phyloP scores from a whole-genome alignment of 257 asterid species.

The Primulina tabacum region DNA sequence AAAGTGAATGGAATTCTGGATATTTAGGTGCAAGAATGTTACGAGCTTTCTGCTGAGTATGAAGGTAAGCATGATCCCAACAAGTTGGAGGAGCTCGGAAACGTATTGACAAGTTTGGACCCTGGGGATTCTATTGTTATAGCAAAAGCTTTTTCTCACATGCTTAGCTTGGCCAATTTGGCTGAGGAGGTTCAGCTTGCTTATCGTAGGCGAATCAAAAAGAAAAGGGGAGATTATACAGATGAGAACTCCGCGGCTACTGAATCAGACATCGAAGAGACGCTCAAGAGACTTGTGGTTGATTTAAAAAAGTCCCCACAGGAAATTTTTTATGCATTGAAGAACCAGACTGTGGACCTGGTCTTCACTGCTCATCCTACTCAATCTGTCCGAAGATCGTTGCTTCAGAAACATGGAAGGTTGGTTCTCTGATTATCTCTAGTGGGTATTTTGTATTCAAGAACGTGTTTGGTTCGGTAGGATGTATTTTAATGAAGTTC shows the following conservation, averaged over 20 bases:
- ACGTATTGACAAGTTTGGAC: constrained; percentile 48
- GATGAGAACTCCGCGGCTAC: constrained; percentile 63
- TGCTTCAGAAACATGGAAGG: constrained; percentile 67
- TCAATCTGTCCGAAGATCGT: constrained; percentile 52
- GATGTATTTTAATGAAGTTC: not conserved
- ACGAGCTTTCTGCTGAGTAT: constrained; percentile 59
- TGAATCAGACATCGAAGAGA: constrained; percentile 63
- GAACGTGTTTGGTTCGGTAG: not conserved
- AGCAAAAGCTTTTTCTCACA: constrained; percentile 58
- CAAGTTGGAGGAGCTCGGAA: constrained; percentile 58
- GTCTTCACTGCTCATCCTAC: constrained; percentile 67
- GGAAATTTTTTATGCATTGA: constrained; percentile 55
- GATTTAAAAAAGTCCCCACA: constrained; percentile 57
- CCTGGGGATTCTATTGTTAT: constrained; percentile 59
- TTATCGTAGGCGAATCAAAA: constrained; percentile 42
- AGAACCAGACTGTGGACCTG: constrained; percentile 61
- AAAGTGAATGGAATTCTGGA: not conserved
- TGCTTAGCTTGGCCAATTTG: constrained; percentile 68
- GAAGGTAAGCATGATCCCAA: constrained; percentile 46
- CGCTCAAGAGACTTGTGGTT: constrained; percentile 49
- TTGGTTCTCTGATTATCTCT: constrained; percentile 18
- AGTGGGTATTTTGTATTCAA: not conserved
- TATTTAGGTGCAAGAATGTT: constrained; percentile 52
- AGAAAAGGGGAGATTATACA: constrained; percentile 52
- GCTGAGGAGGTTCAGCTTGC: constrained; percentile 69